Conservation (phyloP, 495 filamentous ascomycete species). For the Chaetomium fimeti region DNA sequence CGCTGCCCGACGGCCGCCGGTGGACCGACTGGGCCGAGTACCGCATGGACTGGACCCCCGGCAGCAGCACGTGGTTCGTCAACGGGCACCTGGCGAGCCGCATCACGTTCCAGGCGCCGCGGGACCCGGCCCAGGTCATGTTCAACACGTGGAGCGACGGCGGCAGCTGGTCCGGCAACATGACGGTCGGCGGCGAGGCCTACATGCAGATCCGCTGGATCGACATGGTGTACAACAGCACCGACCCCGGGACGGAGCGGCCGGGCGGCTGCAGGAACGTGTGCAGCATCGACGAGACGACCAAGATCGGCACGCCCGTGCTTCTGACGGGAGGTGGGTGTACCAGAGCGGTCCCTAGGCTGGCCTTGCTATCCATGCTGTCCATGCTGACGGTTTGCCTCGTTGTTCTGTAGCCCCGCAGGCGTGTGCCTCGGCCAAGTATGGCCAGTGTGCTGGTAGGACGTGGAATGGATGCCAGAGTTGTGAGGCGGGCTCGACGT, state of each 20-base stretch:
- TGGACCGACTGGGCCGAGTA: slow-evolving; percentile 69
- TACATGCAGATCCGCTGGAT: slow-evolving; percentile 71
- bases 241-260: slow-evolving; percentile 25
- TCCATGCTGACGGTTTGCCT: slow-evolving; percentile 10
- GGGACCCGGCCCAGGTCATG: slow-evolving; percentile 58
- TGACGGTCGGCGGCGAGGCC: slow-evolving; percentile 57
- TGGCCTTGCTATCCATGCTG: too few species aligned
- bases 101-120: slow-evolving; percentile 63
- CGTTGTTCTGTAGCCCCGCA: slow-evolving; percentile 11
- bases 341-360: not conserved
- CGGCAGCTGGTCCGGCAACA: slow-evolving; percentile 68
- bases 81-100: slow-evolving; percentile 55
- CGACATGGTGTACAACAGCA: slow-evolving; percentile 68
- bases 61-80: slow-evolving; percentile 63
- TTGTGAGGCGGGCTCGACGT: slow-evolving; percentile 45
- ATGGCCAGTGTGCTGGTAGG: slow-evolving; percentile 52
- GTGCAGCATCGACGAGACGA: slow-evolving; percentile 53
- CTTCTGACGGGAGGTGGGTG: slow-evolving; percentile 30
- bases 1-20: slow-evolving; percentile 43
- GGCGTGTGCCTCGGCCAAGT: slow-evolving; percentile 33
- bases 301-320: slow-evolving; percentile 38
- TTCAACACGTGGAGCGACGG: slow-evolving; percentile 78
- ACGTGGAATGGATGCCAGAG: slow-evolving; percentile 47
- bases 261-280: slow-evolving; percentile 41
- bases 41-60: slow-evolving; percentile 68